phyloP scores from a whole-genome alignment of 345 rosid species.

The Schrenkiella parvula region DNA sequence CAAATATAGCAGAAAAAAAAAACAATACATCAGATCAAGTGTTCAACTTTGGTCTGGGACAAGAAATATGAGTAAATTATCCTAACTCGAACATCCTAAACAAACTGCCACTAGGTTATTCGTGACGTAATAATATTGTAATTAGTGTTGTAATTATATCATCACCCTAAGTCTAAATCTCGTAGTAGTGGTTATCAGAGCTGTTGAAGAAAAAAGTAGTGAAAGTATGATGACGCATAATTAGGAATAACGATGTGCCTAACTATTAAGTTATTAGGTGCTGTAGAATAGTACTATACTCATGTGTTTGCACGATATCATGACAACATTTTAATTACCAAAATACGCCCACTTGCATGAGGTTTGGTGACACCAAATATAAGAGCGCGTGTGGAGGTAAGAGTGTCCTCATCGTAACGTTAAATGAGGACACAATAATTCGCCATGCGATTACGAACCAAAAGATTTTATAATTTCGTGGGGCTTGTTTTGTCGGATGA shows the following conservation, averaged over 20 bases:
- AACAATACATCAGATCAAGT: neutral
- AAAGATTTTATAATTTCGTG: neutral
- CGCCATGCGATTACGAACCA: neutral
- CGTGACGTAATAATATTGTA: neutral
- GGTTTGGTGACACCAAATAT: neutral
- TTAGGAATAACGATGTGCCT: neutral
- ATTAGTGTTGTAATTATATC: neutral
- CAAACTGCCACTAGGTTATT: neutral
- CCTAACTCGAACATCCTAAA: neutral
- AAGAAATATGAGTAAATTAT: too few species aligned
- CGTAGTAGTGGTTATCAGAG: neutral
- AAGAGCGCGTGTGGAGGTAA: neutral
- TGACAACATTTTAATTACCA: neutral
- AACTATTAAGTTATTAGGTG: neutral
- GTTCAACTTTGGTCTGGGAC: neutral
- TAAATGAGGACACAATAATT: too few species aligned
- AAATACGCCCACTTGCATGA: neutral
- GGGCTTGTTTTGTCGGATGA: neutral
- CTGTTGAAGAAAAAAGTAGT: neutral
- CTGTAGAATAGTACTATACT: neutral
- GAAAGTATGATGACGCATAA: neutral
- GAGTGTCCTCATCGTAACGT: conserved; percentile 25
- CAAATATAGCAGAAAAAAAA: neutral
- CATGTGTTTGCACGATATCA: conserved; percentile 10
- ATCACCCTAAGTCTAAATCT: neutral